phyloP scores from a whole-genome alignment of 2,329 filamentous ascomycete species.

The Aspergillus sclerotialis region DNA sequence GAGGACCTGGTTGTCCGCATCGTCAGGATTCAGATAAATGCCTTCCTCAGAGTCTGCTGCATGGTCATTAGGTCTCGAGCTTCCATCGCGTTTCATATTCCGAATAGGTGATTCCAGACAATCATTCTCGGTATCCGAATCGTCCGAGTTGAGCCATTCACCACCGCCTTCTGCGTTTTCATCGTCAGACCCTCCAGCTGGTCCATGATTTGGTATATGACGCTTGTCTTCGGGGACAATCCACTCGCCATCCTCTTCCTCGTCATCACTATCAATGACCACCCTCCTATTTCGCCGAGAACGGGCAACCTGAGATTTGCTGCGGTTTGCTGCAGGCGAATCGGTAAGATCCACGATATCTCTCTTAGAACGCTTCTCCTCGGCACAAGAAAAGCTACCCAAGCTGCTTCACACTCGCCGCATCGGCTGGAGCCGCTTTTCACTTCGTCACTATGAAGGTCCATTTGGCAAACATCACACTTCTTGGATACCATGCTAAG shows the following conservation, averaged over 20 bases:
- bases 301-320: constrained; percentile 16
- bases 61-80: constrained; percentile 23
- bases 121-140: constrained; percentile 50
- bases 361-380: constrained; percentile 35
- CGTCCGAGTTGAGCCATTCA: constrained; percentile 66
- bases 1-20: constrained; percentile 38
- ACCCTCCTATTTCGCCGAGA: constrained; percentile 36
- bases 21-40: constrained; percentile 34
- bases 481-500: constrained; percentile 70
- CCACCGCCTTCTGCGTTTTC: constrained; percentile 84
- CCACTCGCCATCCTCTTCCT: constrained; percentile 70
- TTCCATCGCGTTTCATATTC: constrained; percentile 9
- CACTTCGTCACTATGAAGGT: constrained; percentile 53
- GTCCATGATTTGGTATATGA: constrained; percentile 56
- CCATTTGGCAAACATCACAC: constrained; percentile 75
- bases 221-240: constrained; percentile 64
- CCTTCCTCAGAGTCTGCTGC: constrained; percentile 37
- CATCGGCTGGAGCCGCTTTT: constrained; percentile 55
- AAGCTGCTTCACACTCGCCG: constrained; percentile 65
- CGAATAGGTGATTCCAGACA: constrained; percentile 23
- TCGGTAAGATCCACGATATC: constrained; percentile 27
- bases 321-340: constrained; percentile 15
- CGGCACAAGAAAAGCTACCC: constrained; percentile 41
- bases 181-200: constrained; percentile 76
- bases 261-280: constrained; percentile 50